These are phyloP conservation scores for Botrytis porri DNA, from an alignment of 2,329 filamentous ascomycete genomes.

Conservation along the genomic window DNA sequence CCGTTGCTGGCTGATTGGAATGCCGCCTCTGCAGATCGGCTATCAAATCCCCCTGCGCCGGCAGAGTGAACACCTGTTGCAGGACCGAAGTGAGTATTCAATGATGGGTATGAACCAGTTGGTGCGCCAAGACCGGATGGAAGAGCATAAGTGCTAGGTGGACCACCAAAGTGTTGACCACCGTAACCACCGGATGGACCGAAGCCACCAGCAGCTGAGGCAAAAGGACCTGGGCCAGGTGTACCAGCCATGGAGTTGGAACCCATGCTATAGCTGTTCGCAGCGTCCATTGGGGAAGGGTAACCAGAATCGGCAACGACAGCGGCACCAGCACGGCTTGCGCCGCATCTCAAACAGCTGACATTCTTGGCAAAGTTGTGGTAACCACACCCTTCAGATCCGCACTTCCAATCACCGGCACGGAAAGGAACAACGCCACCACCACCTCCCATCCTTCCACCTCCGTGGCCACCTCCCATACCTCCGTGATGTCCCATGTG, in stretches of 20 bases:
- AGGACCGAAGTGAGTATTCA: constrained; percentile 76
- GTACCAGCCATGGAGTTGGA: constrained; percentile 84
- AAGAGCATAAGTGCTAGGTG: constrained; percentile 83
- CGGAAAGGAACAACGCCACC: constrained; percentile 92
- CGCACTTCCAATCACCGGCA: constrained; percentile 98
- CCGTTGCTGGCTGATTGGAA: constrained; percentile 88
- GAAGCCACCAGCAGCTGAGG: constrained; percentile 66
- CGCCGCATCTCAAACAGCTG: constrained; percentile 92
- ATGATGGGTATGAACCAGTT: constrained; percentile 74
- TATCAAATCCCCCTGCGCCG: constrained; percentile 84
- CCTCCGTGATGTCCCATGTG: constrained; percentile 63
- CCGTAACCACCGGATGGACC: constrained; percentile 60
- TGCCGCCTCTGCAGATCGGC: constrained; percentile 87
- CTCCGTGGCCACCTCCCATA: constrained; percentile 52
- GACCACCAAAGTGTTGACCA: constrained; percentile 80
- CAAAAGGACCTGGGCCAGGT: constrained; percentile 73
- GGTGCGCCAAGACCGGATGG: constrained; percentile 80
- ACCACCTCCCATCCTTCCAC: constrained; percentile 73
- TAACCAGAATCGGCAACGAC: constrained; percentile 93
- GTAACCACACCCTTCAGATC: constrained; percentile 94
- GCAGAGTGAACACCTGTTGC: constrained; percentile 76
- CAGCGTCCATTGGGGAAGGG: constrained; percentile 83
- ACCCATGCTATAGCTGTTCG: constrained; percentile 79
- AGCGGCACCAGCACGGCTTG: constrained; percentile 87
- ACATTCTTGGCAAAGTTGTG: constrained; percentile 99